These are phyloP conservation scores for Fraxinus dipetala DNA, from an alignment of 305 asterid species.

Conservation along the genomic window DNA sequence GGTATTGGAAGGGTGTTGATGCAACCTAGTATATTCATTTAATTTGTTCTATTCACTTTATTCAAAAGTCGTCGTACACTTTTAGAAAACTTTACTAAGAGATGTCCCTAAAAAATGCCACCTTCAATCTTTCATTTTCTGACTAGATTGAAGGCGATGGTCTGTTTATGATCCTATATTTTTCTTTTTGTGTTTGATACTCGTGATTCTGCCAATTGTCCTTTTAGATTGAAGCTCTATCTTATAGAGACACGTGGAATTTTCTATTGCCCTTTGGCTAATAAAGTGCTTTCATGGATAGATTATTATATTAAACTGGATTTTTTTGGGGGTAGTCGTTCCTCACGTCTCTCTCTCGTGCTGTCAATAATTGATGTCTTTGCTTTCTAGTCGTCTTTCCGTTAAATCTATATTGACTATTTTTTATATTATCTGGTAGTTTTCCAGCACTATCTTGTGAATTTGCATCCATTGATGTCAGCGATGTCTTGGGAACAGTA, in stretches of 20 bases:
- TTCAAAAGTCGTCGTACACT: neutral
- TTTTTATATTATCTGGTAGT: constrained; percentile 39
- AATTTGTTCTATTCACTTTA: neutral
- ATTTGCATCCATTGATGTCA: constrained; percentile 85
- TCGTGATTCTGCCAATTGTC: constrained; percentile 11
- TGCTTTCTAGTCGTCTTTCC: neutral
- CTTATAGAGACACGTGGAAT: neutral
- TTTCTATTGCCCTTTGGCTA: constrained; percentile 1
- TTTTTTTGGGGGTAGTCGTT: neutral
- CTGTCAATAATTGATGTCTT: neutral
- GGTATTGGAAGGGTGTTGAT: neutral
- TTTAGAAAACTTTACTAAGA: neutral
- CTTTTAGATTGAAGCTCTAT: constrained; percentile 7
- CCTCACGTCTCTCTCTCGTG: neutral
- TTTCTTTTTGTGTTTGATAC: neutral
- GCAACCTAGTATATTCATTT: neutral
- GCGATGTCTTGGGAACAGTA: constrained; percentile 90
- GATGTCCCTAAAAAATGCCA: neutral
- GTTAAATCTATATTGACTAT: constrained; percentile 4
- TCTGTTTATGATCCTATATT: neutral
- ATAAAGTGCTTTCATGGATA: neutral
- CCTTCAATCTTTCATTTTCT: neutral
- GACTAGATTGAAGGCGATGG: constrained; percentile 9
- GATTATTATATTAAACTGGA: neutral
- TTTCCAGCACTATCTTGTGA: constrained; percentile 91